Evolutionary conservation across 208 protist genomes (phyloP).

Genomic region (Trypanosoma mega): DNA sequence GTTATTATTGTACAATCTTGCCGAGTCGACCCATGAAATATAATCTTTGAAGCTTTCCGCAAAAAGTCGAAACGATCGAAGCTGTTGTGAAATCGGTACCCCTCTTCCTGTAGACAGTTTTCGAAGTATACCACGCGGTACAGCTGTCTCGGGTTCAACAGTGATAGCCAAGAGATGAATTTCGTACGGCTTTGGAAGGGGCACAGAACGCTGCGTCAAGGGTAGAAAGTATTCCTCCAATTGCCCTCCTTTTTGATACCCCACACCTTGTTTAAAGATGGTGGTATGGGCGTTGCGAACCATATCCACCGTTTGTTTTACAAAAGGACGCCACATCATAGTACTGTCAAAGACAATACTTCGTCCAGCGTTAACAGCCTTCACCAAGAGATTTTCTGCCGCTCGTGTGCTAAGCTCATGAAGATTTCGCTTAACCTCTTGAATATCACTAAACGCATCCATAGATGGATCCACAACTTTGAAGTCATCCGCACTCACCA

Average conservation of each 20-base stretch:
- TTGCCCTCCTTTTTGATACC: conserved; percentile 43
- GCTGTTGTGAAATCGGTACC: conserved; percentile 74
- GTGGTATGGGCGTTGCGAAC: conserved; percentile 70
- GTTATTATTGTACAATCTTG: conserved; percentile 88
- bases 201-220: conserved; percentile 27
- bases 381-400: conserved; percentile 77
- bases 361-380: conserved; percentile 77
- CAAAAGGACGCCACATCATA: conserved; percentile 90
- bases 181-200: conserved; percentile 59
- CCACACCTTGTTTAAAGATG: conserved; percentile 63
- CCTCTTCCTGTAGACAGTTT: conserved; percentile 77
- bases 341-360: conserved; percentile 87
- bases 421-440: conserved; percentile 33
- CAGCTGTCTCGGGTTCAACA: conserved; percentile 81
- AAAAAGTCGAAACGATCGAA: conserved; percentile 88
- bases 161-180: conserved; percentile 83
- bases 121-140: conserved; percentile 82
- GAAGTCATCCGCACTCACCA: conserved; percentile 87
- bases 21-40: conserved; percentile 52
- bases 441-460: conserved; percentile 23
- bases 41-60: conserved; percentile 78
- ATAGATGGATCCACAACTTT: conserved; percentile 34
- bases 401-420: conserved; percentile 58
- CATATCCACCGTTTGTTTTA: conserved; percentile 78
- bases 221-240: conserved; percentile 73